Evolutionary conservation across 495 filamentous ascomycete genomes (phyloP), one percentile per base, ranked within the genome.

Genomic region (Annulohypoxylon nitens): DNA sequence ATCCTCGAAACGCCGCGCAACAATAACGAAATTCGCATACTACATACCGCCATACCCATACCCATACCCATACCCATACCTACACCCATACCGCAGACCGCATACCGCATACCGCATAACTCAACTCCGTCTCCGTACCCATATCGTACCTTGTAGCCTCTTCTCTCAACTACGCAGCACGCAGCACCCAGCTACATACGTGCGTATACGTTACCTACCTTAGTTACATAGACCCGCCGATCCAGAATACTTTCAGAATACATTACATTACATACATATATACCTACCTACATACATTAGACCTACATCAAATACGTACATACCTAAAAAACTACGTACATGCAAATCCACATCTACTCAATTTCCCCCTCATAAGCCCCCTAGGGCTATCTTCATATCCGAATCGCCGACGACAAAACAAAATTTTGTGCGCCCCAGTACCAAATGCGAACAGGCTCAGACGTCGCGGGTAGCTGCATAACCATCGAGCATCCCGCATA

Each of bases 401-500:
- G 75, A 79, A 74, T 76, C 71, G 71, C 73, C 73, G 77, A 73
- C 76, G 68, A 74, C 75, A 65, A 71, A 66, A 64, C 67, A 68
- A 66, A 71, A 67, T 61, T 61, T 59, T 75, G 64, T 70, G 43
- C 59, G 58, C 65, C 70, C 74, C 75, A 77, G 72, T 61, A 77
- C 73, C 75, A 76, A 77, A 79, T 79, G 77, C 75, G 77, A 79
- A 79, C 77, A 71, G 70, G 67, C 76, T 75, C 75, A 79, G 77
- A 79, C 71, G 77, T 74, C 65, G 72, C 77, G 77, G 77, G 71
- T 79, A 79, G 77, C 72, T 79, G 77, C 77, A 79, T 71, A 67
- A 77, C 75, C 70, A 75, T 79, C 77, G 75, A 79, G 67, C 77
- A 79, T 79, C 77, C 77, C 77, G 75, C 77, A 79, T 79, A 79